Percentiles rank a stretch among this genome's conserved stretches.
Conservation (phyloP, 495 filamentous ascomycete genomes). For the Endocarpon pusillum region DNA sequence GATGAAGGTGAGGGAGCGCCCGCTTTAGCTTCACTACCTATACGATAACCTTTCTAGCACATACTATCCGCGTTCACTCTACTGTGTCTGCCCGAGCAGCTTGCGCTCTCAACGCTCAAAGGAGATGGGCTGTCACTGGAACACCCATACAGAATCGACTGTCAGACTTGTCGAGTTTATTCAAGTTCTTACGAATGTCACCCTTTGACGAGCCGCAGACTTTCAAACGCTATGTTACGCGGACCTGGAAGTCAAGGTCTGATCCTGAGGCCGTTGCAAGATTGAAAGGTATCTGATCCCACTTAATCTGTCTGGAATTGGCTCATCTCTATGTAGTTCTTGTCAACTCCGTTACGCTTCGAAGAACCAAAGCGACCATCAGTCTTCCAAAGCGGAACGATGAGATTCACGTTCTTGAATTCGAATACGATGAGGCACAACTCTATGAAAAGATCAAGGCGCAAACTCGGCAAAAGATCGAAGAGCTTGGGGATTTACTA, state of each 20-base stretch:
- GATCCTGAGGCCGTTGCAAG: no score
- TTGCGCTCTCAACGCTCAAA: neutral
- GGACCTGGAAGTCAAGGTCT: slow-evolving; percentile 60
- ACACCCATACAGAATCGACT: slow-evolving; percentile 4
- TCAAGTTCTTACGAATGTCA: slow-evolving; percentile 2
- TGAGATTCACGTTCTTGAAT: slow-evolving; percentile 42
- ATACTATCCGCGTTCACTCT: slow-evolving; percentile 57
- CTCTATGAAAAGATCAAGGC: slow-evolving; percentile 36
- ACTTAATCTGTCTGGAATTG: no score
- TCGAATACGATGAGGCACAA: slow-evolving; percentile 33
- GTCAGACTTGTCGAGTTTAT: neutral
- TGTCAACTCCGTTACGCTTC: slow-evolving; percentile 79
- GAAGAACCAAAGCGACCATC: slow-evolving; percentile 84
- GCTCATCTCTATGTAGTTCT: slow-evolving; percentile 70
- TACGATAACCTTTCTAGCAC: slow-evolving; percentile 29
- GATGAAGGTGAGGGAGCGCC: slow-evolving; percentile 41
- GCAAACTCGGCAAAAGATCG: no score
- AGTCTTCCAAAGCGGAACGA: slow-evolving; percentile 62
- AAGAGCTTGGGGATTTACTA: no score
- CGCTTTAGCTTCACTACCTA: no score
- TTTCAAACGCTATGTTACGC: slow-evolving; percentile 62
- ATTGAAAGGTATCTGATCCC: no score
- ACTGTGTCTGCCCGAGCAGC: slow-evolving; percentile 18
- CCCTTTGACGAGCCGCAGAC: slow-evolving; percentile 41
- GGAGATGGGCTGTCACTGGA: slow-evolving; percentile 4